Conservation (phyloP, 306 rosid species). For the Pyrus bretschneideri region DNA sequence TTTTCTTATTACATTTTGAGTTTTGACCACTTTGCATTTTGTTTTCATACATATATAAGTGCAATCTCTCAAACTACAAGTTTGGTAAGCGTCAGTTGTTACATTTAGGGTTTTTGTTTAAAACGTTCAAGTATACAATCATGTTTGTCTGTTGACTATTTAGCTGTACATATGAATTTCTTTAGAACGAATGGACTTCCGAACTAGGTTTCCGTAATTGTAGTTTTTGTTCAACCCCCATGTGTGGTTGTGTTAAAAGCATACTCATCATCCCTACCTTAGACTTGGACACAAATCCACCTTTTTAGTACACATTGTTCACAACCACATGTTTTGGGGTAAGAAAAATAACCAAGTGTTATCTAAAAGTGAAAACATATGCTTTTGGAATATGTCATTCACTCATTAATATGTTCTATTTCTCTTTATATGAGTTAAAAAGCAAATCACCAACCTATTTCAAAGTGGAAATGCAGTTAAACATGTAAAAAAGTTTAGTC, state of each 20-base stretch:
- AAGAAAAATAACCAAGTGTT: background rate
- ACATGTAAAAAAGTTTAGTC: too few relatives aligned
- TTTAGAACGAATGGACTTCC: background rate
- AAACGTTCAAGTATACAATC: too few relatives aligned
- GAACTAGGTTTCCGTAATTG: too few relatives aligned
- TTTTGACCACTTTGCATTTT: background rate
- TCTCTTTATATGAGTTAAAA: background rate
- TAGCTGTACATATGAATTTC: too few relatives aligned
- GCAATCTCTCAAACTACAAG: too few relatives aligned
- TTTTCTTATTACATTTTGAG: background rate
- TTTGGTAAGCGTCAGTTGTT: too few relatives aligned
- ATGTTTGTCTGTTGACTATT: background rate
- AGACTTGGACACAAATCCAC: background rate
- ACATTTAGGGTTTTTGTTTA: background rate
- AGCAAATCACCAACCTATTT: background rate
- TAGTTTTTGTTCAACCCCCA: background rate
- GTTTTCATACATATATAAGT: too few relatives aligned
- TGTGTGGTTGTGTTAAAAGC: background rate
- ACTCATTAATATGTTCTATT: background rate
- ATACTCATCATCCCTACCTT: background rate
- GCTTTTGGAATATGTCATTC: background rate
- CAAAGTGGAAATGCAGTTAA: background rate
- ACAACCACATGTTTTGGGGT: background rate
- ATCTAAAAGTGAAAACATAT: background rate
- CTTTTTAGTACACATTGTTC: background rate